Evolutionary conservation across 2,329 filamentous ascomycete species (phyloP).

Genomic region (Trichoderma asperellum): DNA sequence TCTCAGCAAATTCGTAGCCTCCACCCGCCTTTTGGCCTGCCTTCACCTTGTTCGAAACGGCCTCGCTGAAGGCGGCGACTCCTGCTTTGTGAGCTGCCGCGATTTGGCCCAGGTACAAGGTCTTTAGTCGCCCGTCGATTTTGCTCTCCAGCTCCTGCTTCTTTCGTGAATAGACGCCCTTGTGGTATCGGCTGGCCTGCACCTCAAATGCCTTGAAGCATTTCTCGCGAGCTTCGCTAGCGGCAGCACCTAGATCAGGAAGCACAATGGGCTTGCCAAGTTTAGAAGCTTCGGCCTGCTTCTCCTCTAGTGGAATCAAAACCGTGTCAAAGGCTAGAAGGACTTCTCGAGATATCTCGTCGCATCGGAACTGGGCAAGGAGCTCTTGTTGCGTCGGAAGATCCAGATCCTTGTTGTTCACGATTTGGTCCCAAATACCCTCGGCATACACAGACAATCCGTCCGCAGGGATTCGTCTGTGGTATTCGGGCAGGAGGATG

Average conservation of each 20-base stretch:
- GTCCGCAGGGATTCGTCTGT: conserved; percentile 92
- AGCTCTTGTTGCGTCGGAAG: conserved; percentile 96
- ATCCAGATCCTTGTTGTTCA: conserved; percentile 97
- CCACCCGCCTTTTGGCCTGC: conserved; percentile 88
- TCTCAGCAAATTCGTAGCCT: conserved; percentile 92
- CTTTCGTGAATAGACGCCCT: conserved; percentile 89
- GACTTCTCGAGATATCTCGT: conserved; percentile 93
- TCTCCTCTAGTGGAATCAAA: conserved; percentile 83
- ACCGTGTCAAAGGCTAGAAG: conserved; percentile 79
- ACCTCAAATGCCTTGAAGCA: conserved; percentile 84
- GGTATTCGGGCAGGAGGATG: conserved; percentile 91
- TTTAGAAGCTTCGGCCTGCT: conserved; percentile 74
- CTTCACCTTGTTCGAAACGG: conserved; percentile 86
- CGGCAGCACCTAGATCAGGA: conserved; percentile 71
- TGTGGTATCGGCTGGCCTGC: conserved; percentile 93
- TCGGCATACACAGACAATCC: conserved; percentile 94
- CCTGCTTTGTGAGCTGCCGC: conserved; percentile 87
- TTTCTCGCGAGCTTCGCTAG: conserved; percentile 71
- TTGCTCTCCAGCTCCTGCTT: conserved; percentile 82
- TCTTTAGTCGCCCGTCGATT: conserved; percentile 84
- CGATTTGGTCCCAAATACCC: conserved; percentile 97
- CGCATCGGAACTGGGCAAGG: conserved; percentile 94
- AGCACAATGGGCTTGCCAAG: conserved; percentile 76
- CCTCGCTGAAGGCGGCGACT: conserved; percentile 81
- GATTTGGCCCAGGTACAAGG: conserved; percentile 86